Base-by-base conservation (phyloP, 805 yeast genomes). In the Barnettozyma siamensis region DNA sequence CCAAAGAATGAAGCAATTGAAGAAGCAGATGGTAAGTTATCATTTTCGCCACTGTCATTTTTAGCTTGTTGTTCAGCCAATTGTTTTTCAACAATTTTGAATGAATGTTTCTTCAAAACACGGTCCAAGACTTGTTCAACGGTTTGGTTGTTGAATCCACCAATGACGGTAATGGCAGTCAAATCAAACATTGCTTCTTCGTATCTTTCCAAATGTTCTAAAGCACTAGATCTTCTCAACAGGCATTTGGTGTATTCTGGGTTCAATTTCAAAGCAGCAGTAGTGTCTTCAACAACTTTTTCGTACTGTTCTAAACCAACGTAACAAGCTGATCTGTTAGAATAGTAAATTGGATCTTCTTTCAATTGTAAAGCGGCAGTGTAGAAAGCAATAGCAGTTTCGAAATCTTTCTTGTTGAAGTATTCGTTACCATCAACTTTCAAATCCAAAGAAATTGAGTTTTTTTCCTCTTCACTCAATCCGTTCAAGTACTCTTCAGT, bases 261-360 rank as follows among this genome's bases (percentile, higher is more conserved):
- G 62, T 88, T 84, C 55, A 91, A 67, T 54, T 79, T 74, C 55
- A 93, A 73, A 23, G 98, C 99, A 46, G 73, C 75, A 17, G 95
- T 78, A 43, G 96, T 84, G 62, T 88, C 96, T 52, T 79, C 85
- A 48, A 93, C 74, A 35, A 89, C 96, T 60, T 88, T 82, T 54
- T 86, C 88, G 60, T 78, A 80, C 47, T 88, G 77, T 49, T 80
- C 76, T 51, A 86, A 69, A 8, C 94, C 87, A 38, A 89, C 84
- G 66, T 85, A 85, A 66, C 96, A 91, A 15, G 99, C 99, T 23
- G 98, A 88, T 66, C 97, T 80, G 72, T 93, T 93, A 47, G 97
- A 88, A 68, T 82, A 91, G 67, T 76, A 93, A 28, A 89, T 84
- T 5, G 97, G 88, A 64, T 93, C 97, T 51, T 72, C 65, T 59